Percentiles rank a stretch among this genome's conserved stretches.
Conservation (phyloP, 371 early-diverging fungal genomes). For the Dinochytrium kinnereticum region DNA sequence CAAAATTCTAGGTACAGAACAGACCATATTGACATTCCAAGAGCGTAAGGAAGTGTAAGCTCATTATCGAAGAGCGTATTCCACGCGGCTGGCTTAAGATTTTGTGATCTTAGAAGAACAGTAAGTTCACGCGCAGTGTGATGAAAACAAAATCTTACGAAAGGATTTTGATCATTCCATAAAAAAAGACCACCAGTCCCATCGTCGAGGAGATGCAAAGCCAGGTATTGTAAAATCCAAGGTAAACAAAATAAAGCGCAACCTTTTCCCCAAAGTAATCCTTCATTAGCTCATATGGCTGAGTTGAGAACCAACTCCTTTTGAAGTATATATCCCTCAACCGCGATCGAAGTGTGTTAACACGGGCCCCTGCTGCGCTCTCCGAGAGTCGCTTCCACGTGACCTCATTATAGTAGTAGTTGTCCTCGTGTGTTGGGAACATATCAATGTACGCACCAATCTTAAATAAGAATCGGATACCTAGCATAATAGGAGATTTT, state of each 20-base stretch:
- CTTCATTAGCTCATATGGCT: constrained; percentile 27
- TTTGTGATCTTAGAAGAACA: background rate
- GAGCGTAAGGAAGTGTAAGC: constrained; percentile 45
- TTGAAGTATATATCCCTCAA: background rate
- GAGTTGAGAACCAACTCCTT: background rate
- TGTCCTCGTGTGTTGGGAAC: constrained; percentile 13
- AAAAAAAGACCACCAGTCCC: constrained; percentile 52
- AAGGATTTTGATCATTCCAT: constrained; percentile 40
- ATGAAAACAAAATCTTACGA: constrained; percentile 10
- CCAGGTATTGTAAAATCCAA: constrained; percentile 52
- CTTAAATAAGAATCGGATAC: constrained; percentile 8
- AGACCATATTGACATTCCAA: constrained; percentile 55
- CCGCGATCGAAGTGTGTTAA: constrained; percentile 14
- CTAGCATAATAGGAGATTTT: background rate
- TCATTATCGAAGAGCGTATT: constrained; percentile 51
- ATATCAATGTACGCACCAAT: constrained; percentile 11
- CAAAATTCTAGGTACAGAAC: constrained; percentile 55
- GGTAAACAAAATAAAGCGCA: constrained; percentile 61
- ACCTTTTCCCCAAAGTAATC: constrained; percentile 60
- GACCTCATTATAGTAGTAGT: constrained; percentile 2
- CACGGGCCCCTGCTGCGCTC: background rate
- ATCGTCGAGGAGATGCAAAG: constrained; percentile 43
- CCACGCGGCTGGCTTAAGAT: background rate
- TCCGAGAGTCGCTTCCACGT: background rate
- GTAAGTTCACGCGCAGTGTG: background rate